Conservation (phyloP, 2,329 filamentous ascomycete species). For the Drechslerella dactyloides region DNA sequence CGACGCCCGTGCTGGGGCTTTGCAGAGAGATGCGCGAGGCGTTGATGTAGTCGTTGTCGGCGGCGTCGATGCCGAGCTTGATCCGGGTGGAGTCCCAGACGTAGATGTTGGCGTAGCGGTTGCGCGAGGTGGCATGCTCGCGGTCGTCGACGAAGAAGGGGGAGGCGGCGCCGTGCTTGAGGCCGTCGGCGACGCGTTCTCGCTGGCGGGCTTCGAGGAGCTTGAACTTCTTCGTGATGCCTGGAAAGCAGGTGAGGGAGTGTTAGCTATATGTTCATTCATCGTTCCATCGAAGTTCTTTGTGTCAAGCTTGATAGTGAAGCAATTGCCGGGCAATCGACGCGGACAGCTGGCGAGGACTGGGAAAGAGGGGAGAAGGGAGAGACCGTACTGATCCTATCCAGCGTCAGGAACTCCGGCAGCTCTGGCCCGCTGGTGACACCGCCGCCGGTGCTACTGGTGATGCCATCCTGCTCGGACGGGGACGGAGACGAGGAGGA, state of each 20-base stretch:
- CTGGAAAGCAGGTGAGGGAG: slow-evolving; percentile 5
- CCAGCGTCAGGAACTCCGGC: slow-evolving; percentile 33
- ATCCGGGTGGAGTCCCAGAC: slow-evolving; percentile 88
- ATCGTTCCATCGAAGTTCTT: not conserved
- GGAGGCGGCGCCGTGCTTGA: slow-evolving; percentile 20
- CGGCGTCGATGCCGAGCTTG: slow-evolving; percentile 76
- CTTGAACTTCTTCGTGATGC: slow-evolving; percentile 38
- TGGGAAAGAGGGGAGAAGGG: not conserved
- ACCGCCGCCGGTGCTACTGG: slow-evolving; percentile 13
- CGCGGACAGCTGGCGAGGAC: not conserved
- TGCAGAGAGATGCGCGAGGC: slow-evolving; percentile 72
- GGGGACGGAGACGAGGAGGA: slow-evolving; percentile 29
- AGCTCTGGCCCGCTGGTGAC: slow-evolving; percentile 13
- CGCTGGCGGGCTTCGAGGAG: slow-evolving; percentile 38
- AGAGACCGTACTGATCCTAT: slow-evolving; percentile 30
- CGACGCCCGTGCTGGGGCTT: slow-evolving; percentile 63
- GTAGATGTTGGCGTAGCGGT: slow-evolving; percentile 88
- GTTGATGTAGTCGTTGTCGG: slow-evolving; percentile 79
- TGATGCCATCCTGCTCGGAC: slow-evolving; percentile 21
- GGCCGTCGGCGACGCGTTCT: slow-evolving; percentile 27
- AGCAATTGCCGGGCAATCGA: not conserved
- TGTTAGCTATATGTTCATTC: not conserved
- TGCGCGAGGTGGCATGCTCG: slow-evolving; percentile 52
- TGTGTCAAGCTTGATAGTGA: not conserved
- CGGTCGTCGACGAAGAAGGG: slow-evolving; percentile 52